Percentiles rank a stretch among this genome's conserved stretches.
Conservation (phyloP, 108 stramenopile species). For the Cyclotella sp. region DNA sequence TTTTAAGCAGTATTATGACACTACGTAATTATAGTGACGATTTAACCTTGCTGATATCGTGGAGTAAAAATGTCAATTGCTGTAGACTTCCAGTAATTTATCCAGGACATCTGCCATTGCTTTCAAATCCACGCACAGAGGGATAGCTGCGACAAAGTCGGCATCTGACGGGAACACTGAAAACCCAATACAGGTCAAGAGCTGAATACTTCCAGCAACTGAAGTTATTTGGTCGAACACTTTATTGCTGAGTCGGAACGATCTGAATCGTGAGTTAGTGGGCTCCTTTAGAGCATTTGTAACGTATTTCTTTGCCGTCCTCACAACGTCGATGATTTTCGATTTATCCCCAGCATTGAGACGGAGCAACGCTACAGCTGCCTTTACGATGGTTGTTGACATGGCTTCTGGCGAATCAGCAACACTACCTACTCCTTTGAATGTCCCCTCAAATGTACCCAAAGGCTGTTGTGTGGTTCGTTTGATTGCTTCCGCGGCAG, state of each 20-base stretch:
- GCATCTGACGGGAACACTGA: constrained; percentile 56
- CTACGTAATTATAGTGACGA: background rate
- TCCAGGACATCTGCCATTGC: constrained; percentile 26
- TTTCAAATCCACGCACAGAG: constrained; percentile 29
- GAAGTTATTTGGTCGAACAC: constrained; percentile 75
- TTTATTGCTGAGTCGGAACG: constrained; percentile 71
- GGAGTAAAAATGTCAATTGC: background rate
- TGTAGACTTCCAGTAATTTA: constrained; percentile 16
- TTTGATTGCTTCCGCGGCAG: constrained; percentile 63
- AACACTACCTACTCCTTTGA: constrained; percentile 20
- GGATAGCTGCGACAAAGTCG: constrained; percentile 69
- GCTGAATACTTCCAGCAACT: constrained; percentile 55
- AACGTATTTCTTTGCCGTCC: constrained; percentile 69
- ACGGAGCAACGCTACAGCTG: constrained; percentile 26
- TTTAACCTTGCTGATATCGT: too few species aligned
- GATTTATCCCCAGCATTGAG: constrained; percentile 39
- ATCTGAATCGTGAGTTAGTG: constrained; percentile 68
- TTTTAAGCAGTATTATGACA: background rate
- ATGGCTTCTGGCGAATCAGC: background rate
- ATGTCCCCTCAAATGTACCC: constrained; percentile 1
- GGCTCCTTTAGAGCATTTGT: constrained; percentile 65
- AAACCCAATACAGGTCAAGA: constrained; percentile 65
- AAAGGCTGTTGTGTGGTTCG: constrained; percentile 23
- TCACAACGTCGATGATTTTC: constrained; percentile 23
- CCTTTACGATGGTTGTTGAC: constrained; percentile 17